phyloP scores from a whole-genome alignment of 2,329 filamentous ascomycete genomes.

The Paecilomyces niveus region DNA sequence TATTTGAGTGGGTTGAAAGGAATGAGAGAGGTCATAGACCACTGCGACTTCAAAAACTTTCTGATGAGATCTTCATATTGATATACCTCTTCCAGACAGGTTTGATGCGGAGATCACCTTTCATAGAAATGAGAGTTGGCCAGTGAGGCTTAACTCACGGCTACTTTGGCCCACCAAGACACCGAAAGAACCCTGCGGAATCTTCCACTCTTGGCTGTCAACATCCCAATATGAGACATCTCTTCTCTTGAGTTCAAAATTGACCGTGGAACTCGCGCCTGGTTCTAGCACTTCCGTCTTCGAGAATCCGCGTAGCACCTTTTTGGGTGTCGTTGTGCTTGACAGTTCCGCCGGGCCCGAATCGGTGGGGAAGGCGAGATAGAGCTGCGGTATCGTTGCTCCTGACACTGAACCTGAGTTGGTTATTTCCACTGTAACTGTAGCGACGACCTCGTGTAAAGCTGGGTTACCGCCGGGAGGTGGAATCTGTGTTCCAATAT shows the following conservation, averaged over 20 bases:
- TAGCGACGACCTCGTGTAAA: slow-evolving; percentile 48
- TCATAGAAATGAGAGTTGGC: slow-evolving; percentile 5
- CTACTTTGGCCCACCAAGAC: slow-evolving; percentile 19
- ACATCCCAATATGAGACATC: slow-evolving; percentile 33
- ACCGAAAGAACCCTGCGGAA: slow-evolving; percentile 14
- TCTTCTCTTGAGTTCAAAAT: slow-evolving; percentile 38
- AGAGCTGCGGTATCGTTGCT: slow-evolving; percentile 49
- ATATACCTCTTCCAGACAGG: too few species aligned
- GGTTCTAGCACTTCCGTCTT: slow-evolving; percentile 38
- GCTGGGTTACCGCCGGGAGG: slow-evolving; percentile 48
- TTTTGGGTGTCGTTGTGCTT: slow-evolving; percentile 12
- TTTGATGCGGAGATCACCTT: neutral
- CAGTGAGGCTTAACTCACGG: slow-evolving; percentile 15
- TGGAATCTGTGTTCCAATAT: slow-evolving; percentile 5
- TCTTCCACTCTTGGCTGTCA: slow-evolving; percentile 25
- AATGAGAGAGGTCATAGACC: too few species aligned
- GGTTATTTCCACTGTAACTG: slow-evolving; percentile 39
- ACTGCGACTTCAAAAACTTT: too few species aligned
- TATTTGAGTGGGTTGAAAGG: too few species aligned
- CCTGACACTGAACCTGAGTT: slow-evolving; percentile 47
- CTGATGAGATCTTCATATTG: too few species aligned
- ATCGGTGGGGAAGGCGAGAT: slow-evolving; percentile 39
- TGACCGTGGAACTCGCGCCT: slow-evolving; percentile 34
- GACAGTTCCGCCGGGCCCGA: neutral
- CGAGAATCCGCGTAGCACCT: slow-evolving; percentile 46